Conservation (phyloP, 768 basidiomycete genomes). For the Termitomyces sp. region DNA sequence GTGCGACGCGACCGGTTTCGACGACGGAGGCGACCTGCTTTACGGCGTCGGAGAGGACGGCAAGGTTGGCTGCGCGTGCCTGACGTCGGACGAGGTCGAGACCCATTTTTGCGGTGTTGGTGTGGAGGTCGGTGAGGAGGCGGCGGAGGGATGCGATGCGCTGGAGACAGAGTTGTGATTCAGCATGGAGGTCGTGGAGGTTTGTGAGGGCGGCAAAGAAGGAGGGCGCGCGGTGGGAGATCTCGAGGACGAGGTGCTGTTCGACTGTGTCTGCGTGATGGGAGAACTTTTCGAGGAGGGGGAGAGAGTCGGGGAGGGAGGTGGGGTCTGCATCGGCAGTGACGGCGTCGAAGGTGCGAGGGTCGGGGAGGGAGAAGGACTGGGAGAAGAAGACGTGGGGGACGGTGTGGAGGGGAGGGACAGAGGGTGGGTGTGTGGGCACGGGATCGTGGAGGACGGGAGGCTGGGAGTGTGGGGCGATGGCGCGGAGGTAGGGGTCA, state of each 20-base stretch:
- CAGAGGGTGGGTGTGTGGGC: slow-evolving; percentile 25
- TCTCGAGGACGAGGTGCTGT: slow-evolving; percentile 90
- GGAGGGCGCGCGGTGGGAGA: slow-evolving; percentile 82
- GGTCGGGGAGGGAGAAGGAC: slow-evolving; percentile 77
- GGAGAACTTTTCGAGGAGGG: slow-evolving; percentile 84
- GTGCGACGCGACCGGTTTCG: slow-evolving; percentile 71
- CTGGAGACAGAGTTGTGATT: slow-evolving; percentile 76
- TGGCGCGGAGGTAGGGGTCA: slow-evolving; percentile 69
- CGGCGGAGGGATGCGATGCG: slow-evolving; percentile 69
- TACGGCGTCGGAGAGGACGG: slow-evolving; percentile 53
- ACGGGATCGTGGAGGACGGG: slow-evolving; percentile 27
- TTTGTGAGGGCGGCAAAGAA: slow-evolving; percentile 97
- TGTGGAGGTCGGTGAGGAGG: slow-evolving; percentile 71
- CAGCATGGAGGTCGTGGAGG: slow-evolving; percentile 85
- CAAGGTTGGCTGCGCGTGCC: slow-evolving; percentile 54
- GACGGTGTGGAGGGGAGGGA: slow-evolving; percentile 71
- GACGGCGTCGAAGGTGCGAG: slow-evolving; percentile 70
- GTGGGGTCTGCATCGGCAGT: slow-evolving; percentile 56
- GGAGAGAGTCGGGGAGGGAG: slow-evolving; percentile 59
- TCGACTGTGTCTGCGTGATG: slow-evolving; percentile 92
- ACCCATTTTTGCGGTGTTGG: slow-evolving; percentile 72
- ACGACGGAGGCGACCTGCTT: slow-evolving; percentile 62
- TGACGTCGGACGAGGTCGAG: slow-evolving; percentile 67
- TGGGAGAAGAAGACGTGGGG: slow-evolving; percentile 77
- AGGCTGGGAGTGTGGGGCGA: slow-evolving; percentile 72